Evolutionary conservation across 164 flowering plant genomes (phyloP), one percentile per base, ranked within the genome.

Genomic region (Aristolochia californica): DNA sequence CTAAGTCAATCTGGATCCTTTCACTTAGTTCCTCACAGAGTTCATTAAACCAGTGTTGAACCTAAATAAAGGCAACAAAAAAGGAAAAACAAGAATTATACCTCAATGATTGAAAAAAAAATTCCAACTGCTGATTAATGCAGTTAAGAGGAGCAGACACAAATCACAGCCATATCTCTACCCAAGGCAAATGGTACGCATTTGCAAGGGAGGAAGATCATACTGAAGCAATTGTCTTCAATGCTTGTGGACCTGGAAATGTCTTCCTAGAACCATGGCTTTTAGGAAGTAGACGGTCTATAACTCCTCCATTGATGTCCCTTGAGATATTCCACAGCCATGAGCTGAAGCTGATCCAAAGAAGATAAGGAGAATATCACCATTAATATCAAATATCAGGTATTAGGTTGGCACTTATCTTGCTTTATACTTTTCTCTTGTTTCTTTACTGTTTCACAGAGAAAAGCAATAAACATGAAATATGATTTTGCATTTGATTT

Each of bases 231-330:
- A 83, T 61, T 20, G 79, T 80, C 72, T 70, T 88, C 69, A 93
- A 74, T 65, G 94, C 88, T 44, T 71, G 74, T 62, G 80, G 94
- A 27, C 99, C 97, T 65, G 96, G 87, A 77, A 89, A 93, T 66
- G 87, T 77, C 72, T 93, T 93, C 67, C 97, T 97, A 72, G 90
- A 77, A 66, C 97, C 99, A 83, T 93, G 99, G 67, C 99, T 93
- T 60, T 88, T 88, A 53, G 99, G 87, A 65, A 93, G 91, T 62
- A 87, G 83, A 58, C 97, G 95, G 18, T 79, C 88, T 71, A 85
- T 74, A 65, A 93, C 97, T 78, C 85, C 99, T 59, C 99, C 99
- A 69, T 70, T 78, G 54, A 87, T 79, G 40, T 97, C 99, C 73
- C 99, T 77, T 24, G 99, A 91, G 63, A 74, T 75, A 72, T 88